Conservation (phyloP, 1,284 basidiomycete genomes). For the Porodaedalea pini region DNA sequence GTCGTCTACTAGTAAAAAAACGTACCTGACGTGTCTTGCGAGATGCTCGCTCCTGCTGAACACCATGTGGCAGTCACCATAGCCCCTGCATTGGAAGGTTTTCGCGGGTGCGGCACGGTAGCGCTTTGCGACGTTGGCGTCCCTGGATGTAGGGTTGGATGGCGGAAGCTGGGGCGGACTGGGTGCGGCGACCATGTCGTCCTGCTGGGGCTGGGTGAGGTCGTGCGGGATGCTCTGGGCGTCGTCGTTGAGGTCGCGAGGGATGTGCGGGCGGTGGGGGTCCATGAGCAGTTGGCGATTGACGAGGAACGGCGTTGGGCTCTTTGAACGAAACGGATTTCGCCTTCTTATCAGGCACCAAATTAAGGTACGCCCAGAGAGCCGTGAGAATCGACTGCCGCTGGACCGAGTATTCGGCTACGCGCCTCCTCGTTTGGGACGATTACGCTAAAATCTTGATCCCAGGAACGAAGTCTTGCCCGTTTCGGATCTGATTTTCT, state of each 20-base stretch:
- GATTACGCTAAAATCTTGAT: conserved; percentile 7
- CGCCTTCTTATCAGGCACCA: conserved; percentile 14
- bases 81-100: conserved; percentile 93
- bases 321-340: not conserved
- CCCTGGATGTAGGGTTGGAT: conserved; percentile 15
- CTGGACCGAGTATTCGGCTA: not conserved
- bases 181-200: conserved; percentile 13
- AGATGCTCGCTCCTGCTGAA: conserved; percentile 94
- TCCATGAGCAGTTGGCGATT: not conserved
- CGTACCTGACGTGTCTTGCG: conserved; percentile 89
- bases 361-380: conserved; percentile 12
- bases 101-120: conserved; percentile 79
- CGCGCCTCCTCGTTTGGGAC: not conserved
- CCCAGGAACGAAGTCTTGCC: not conserved
- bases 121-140: conserved; percentile 47
- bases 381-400: not conserved
- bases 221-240: not conserved
- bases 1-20: conserved; percentile 16
- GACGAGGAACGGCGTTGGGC: not conserved
- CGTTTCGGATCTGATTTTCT: not conserved
- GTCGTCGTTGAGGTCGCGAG: not conserved
- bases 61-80: conserved; percentile 94
- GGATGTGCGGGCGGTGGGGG: not conserved
- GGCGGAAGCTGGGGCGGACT: not conserved
- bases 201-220: not conserved